These are phyloP conservation scores for Saccharomycodes ludwigii DNA, from an alignment of 805 yeast species.

Conservation along the genomic window DNA sequence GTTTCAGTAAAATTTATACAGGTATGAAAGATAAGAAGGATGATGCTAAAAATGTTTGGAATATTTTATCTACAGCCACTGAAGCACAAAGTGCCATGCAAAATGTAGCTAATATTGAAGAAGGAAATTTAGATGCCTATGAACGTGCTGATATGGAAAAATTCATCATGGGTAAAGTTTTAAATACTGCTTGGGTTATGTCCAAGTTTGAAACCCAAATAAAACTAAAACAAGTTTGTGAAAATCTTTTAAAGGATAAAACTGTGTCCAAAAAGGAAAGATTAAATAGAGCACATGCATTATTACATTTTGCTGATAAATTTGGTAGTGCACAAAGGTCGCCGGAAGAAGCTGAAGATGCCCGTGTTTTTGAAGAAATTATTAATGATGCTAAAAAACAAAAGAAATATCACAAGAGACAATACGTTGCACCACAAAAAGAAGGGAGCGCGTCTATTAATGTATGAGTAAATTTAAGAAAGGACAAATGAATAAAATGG, in stretches of 20 bases:
- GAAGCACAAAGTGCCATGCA: constrained; percentile 78
- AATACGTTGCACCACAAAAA: no score
- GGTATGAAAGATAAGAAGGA: constrained; percentile 76
- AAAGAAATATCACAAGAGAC: constrained; percentile 37
- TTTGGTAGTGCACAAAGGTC: constrained; percentile 61
- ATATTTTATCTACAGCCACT: constrained; percentile 68
- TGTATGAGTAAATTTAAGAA: no score
- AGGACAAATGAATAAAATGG: no score
- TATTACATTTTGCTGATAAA: constrained; percentile 57
- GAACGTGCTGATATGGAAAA: constrained; percentile 71
- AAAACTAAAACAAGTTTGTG: constrained; percentile 73
- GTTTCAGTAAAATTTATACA: constrained; percentile 74
- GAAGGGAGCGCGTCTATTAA: constrained; percentile 10
- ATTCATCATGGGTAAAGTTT: constrained; percentile 71
- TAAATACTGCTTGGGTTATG: constrained; percentile 93
- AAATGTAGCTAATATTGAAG: constrained; percentile 55
- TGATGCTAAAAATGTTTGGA: constrained; percentile 71
- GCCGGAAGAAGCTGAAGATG: constrained; percentile 86
- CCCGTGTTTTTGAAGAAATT: constrained; percentile 78
- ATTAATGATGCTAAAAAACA: constrained; percentile 73
- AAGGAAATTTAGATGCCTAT: constrained; percentile 39
- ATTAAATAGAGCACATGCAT: constrained; percentile 65
- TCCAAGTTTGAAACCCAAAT: constrained; percentile 77
- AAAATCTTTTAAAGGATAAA: constrained; percentile 61
- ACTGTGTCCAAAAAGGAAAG: constrained; percentile 47